Base-by-base conservation (phyloP, 2,329 filamentous ascomycete species). In the Metarhizium brunneum region DNA sequence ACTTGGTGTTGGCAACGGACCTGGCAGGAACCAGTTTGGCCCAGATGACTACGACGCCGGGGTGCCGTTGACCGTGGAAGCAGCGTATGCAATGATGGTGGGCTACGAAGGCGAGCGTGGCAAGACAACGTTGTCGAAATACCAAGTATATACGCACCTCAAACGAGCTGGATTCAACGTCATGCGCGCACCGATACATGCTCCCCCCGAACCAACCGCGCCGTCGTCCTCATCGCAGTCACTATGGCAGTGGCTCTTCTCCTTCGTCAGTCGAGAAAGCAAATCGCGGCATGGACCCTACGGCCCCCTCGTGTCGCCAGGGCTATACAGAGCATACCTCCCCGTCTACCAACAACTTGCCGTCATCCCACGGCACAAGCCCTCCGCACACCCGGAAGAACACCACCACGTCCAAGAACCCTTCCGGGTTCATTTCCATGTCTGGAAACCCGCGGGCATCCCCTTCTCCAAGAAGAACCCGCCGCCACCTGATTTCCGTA, bases 41-140 rank as follows among this genome's bases (percentile, higher is more conserved):
- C 64, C 66, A 2, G 65, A 72, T 35, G 75, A 77, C 47, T 82
- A 83, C 56, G 80, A 84, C 6, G 73, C 79, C 4, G 87, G 87
- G 0, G 70, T 94, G n/a, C 91, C 92, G 0, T 85, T 99, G 76
- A 95, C 89, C 69, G 73, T 97, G 43, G 90, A 97, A 69, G 92
- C 88, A 6, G 91, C 91, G 0, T 97, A 97, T 74, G 83, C 92
- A 5, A 80, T 90, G 25, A 84, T 96, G 54, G 81, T 96, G 60
- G 90, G 90, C 1, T 75, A 81, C 29, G 86, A 89, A 50, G 80
- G 75, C 5, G 80, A 84, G 58, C 69, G 72, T 47, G 82, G 83
- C 40, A 84, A 81, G 68, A 72, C 84, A 35, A 77, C 78, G 10
- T 75, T 96, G 57, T 90, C 95, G 62, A 84, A 90, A 65, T 97